These are phyloP conservation scores for Vicia villosa DNA, from an alignment of 306 rosid genomes.

Conservation along the genomic window DNA sequence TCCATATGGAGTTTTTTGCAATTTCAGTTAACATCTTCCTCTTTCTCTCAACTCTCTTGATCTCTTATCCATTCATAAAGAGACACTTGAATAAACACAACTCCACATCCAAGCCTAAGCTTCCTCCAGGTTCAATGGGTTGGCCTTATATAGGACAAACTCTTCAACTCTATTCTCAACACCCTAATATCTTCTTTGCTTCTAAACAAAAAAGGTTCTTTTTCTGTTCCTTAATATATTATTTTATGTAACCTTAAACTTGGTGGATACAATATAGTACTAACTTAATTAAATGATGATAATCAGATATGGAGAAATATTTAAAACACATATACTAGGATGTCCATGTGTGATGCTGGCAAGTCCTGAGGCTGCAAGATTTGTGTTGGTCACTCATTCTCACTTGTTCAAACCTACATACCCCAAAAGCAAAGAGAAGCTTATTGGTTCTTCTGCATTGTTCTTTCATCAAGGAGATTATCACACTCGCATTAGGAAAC, in stretches of 20 bases:
- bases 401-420: conserved; percentile 84
- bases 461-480: conserved; percentile 88
- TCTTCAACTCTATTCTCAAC: conserved; percentile 77
- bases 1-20: conserved; percentile 58
- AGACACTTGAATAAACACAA: conserved; percentile 21
- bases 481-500: conserved; percentile 67
- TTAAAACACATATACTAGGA: conserved; percentile 73
- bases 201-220: conserved; percentile 68
- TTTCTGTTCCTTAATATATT: neutral
- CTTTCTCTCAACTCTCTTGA: conserved; percentile 39
- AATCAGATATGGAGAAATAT: conserved; percentile 80
- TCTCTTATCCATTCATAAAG: conserved; percentile 38
- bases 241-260: neutral
- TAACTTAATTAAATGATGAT: neutral
- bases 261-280: neutral
- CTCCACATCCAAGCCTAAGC: conserved; percentile 50
- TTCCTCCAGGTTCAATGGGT: conserved; percentile 95
- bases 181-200: conserved; percentile 78
- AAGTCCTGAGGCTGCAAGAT: conserved; percentile 79
- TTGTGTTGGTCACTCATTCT: conserved; percentile 80
- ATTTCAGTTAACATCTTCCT: conserved; percentile 39
- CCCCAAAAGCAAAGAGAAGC: conserved; percentile 86
- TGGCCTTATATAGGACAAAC: conserved; percentile 86
- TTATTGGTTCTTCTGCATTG: conserved; percentile 85
- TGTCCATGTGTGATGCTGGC: conserved; percentile 87